phyloP scores from a whole-genome alignment of 2,329 filamentous ascomycete species.

The Aspergillus felis region DNA sequence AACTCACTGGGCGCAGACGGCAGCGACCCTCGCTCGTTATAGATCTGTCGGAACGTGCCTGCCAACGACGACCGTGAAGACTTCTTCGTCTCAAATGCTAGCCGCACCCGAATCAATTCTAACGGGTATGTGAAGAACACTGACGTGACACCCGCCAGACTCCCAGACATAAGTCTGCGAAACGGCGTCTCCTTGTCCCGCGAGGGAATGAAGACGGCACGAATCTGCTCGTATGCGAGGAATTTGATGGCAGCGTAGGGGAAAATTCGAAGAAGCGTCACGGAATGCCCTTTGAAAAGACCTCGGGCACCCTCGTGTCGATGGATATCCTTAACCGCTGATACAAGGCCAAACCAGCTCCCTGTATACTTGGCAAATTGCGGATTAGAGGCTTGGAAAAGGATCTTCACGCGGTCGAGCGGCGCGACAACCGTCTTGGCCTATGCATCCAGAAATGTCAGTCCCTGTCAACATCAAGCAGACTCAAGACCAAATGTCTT shows the following conservation, averaged over 20 bases:
- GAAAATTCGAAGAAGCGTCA: conserved; percentile 89
- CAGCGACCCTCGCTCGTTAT: conserved; percentile 63
- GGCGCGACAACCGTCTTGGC: conserved; percentile 94
- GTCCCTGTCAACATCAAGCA: conserved; percentile 2
- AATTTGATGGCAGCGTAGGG: conserved; percentile 98
- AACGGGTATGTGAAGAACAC: conserved; percentile 96
- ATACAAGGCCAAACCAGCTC: conserved; percentile 78
- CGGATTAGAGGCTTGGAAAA: conserved; percentile 93
- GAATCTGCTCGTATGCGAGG: conserved; percentile 93
- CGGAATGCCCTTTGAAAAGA: conserved; percentile 89
- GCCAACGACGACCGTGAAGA: conserved; percentile 65
- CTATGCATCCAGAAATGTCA: conserved; percentile 43
- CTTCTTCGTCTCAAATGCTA: conserved; percentile 89
- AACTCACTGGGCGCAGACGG: conserved; percentile 31
- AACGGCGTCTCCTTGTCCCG: conserved; percentile 73
- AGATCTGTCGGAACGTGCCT: conserved; percentile 82
- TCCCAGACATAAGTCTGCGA: conserved; percentile 55
- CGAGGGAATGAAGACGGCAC: conserved; percentile 68
- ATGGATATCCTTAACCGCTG: conserved; percentile 81
- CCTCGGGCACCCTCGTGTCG: conserved; percentile 67
- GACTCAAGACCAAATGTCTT: not conserved
- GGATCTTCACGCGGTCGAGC: conserved; percentile 95
- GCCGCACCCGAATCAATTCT: conserved; percentile 84
- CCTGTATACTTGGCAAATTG: conserved; percentile 91
- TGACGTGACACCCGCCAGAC: conserved; percentile 68